Conservation (phyloP, 208 protist species). For the Trypanosoma cruzi region DNA sequence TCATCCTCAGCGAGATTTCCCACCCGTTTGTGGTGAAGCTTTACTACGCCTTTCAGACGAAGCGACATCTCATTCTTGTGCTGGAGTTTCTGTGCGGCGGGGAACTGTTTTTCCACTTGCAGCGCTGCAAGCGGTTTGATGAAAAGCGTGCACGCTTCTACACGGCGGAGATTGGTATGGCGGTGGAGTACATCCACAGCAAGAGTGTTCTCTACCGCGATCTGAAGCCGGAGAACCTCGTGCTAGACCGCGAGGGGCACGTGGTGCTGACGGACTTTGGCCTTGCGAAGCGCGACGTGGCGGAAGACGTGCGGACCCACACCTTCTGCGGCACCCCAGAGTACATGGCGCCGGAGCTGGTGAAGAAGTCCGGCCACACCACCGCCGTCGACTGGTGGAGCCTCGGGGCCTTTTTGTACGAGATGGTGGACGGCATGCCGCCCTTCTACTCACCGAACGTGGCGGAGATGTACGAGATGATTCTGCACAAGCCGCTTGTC, state of each 20-base stretch:
- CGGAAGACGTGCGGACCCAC: slow-evolving; percentile 35
- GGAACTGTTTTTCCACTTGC: slow-evolving; percentile 94
- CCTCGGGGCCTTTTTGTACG: slow-evolving; percentile 95
- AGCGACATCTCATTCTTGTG: slow-evolving; percentile 83
- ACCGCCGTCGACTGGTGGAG: slow-evolving; percentile 97
- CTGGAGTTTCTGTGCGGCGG: slow-evolving; percentile 95
- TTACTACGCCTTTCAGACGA: slow-evolving; percentile 85
- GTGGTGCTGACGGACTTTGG: slow-evolving; percentile 89
- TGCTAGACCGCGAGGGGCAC: slow-evolving; percentile 86
- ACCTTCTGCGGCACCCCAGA: slow-evolving; percentile 90
- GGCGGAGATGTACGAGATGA: slow-evolving; percentile 76
- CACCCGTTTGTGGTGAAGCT: slow-evolving; percentile 91
- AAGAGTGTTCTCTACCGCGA: slow-evolving; percentile 85
- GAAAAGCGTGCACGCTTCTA: slow-evolving; percentile 79
- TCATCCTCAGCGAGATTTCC: slow-evolving; percentile 74
- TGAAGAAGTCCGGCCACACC: slow-evolving; percentile 87
- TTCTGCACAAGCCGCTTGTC: slow-evolving; percentile 62
- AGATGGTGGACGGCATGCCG: slow-evolving; percentile 88
- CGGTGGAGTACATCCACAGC: slow-evolving; percentile 87
- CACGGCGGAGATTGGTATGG: slow-evolving; percentile 89
- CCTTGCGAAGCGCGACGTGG: slow-evolving; percentile 66
- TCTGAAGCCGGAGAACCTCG: slow-evolving; percentile 91
- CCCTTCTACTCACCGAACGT: slow-evolving; percentile 91
- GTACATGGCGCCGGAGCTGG: slow-evolving; percentile 93
- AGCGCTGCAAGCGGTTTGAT: slow-evolving; percentile 54